phyloP scores from a whole-genome alignment of 2,329 filamentous ascomycete species.

The Aspergillus proliferans region DNA sequence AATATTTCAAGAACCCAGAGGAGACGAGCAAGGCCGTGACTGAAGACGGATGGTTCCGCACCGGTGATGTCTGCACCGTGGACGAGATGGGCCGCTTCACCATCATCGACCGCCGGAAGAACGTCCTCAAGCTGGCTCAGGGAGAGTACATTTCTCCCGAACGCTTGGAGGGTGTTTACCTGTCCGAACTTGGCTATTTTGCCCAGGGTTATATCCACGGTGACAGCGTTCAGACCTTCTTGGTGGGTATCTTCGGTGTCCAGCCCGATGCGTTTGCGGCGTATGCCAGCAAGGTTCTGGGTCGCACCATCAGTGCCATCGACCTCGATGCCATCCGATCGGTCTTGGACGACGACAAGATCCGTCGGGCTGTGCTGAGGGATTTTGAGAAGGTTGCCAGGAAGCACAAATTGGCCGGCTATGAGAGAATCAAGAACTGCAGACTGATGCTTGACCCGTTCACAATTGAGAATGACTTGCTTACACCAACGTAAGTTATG shows the following conservation, averaged over 20 bases:
- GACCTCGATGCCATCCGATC: slow-evolving; percentile 63
- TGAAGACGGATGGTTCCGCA: slow-evolving; percentile 92
- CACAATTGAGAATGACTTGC: slow-evolving; percentile 81
- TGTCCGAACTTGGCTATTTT: slow-evolving; percentile 72
- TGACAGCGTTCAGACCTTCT: slow-evolving; percentile 70
- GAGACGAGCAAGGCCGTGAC: slow-evolving; percentile 81
- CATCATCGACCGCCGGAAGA: slow-evolving; percentile 97
- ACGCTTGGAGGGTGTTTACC: slow-evolving; percentile 90
- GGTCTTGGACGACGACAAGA: slow-evolving; percentile 61
- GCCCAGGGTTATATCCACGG: slow-evolving; percentile 85
- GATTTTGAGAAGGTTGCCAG: slow-evolving; percentile 72
- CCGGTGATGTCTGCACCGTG: slow-evolving; percentile 81
- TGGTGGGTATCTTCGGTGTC: slow-evolving; percentile 84
- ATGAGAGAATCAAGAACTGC: slow-evolving; percentile 72
- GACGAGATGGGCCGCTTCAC: slow-evolving; percentile 81
- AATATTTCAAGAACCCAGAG: slow-evolving; percentile 84
- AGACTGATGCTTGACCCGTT: slow-evolving; percentile 82
- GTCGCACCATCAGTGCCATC: slow-evolving; percentile 55
- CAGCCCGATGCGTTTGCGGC: slow-evolving; percentile 76
- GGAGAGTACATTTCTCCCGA: slow-evolving; percentile 98
- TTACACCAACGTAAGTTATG: slow-evolving; percentile 44
- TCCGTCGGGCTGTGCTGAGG: slow-evolving; percentile 68
- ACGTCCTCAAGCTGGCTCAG: slow-evolving; percentile 96
- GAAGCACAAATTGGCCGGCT: slow-evolving; percentile 85
- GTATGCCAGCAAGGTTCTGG: slow-evolving; percentile 72